These are phyloP conservation scores for Microstegium vimineum DNA, from an alignment of 176 grass and related monocot genomes.

Conservation along the genomic window DNA sequence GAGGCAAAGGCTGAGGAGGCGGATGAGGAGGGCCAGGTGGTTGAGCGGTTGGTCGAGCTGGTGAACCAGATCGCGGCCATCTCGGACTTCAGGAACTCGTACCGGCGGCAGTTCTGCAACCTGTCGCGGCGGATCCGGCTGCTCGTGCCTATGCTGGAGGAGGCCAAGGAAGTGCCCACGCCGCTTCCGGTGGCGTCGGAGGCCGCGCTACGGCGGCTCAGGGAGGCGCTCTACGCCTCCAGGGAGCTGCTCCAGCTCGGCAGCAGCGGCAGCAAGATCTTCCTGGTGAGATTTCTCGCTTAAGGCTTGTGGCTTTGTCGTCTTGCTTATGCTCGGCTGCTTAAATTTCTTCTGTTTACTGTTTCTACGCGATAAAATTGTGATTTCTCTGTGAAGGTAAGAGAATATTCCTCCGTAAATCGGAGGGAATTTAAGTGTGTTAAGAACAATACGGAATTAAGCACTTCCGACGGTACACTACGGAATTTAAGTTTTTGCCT, in stretches of 20 bases:
- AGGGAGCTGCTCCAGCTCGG: conserved; percentile 71
- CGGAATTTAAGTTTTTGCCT: neutral
- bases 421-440: neutral
- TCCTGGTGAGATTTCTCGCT: conserved; percentile 57
- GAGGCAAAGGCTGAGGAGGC: neutral
- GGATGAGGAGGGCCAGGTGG: conserved; percentile 25
- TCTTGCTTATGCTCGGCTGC: neutral
- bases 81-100: conserved; percentile 79
- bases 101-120: conserved; percentile 77
- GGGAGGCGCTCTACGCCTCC: conserved; percentile 47
- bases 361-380: neutral
- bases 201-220: conserved; percentile 44
- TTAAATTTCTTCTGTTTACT: conserved; percentile 1
- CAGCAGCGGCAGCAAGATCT: conserved; percentile 88
- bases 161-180: conserved; percentile 64
- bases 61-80: conserved; percentile 63
- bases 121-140: conserved; percentile 92
- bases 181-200: conserved; percentile 35
- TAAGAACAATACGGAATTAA: neutral
- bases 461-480: neutral
- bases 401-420: conserved; percentile 13
- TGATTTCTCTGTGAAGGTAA: neutral
- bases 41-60: conserved; percentile 46
- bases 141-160: conserved; percentile 89
- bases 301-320: conserved; percentile 8